These are phyloP conservation scores for Cynara cardunculus DNA, from an alignment of 129 eudicot genomes.

Conservation along the genomic window DNA sequence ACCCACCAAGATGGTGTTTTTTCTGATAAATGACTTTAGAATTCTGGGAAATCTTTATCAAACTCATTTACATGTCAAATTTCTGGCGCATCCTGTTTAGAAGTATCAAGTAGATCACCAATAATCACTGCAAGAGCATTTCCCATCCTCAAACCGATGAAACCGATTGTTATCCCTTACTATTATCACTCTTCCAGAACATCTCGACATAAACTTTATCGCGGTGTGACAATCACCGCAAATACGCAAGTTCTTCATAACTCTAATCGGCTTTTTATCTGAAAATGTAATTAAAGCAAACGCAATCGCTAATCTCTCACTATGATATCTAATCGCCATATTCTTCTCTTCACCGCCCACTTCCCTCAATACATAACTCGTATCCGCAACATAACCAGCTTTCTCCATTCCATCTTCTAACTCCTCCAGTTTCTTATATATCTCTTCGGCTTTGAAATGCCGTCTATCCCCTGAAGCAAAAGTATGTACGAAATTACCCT, in stretches of 20 bases:
- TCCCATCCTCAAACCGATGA: slow-evolving; percentile 62
- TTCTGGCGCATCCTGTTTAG: neutral
- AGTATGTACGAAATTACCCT: slow-evolving; percentile 72
- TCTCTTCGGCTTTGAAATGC: slow-evolving; percentile 44
- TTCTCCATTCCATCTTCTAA: slow-evolving; percentile 60
- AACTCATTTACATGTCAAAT: neutral
- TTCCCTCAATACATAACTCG: slow-evolving; percentile 68
- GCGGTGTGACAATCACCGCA: slow-evolving; percentile 84
- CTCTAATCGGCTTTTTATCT: slow-evolving; percentile 54
- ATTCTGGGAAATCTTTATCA: no score
- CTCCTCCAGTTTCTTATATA: slow-evolving; percentile 65
- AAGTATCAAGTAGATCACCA: slow-evolving; percentile 35
- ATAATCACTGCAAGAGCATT: slow-evolving; percentile 70
- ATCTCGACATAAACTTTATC: slow-evolving; percentile 59
- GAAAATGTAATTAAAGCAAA: slow-evolving; percentile 60
- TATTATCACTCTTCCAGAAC: slow-evolving; percentile 54
- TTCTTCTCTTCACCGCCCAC: slow-evolving; percentile 64
- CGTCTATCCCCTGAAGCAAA: slow-evolving; percentile 73
- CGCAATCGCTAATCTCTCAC: slow-evolving; percentile 69
- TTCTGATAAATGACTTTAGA: no score
- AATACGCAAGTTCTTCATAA: slow-evolving; percentile 71
- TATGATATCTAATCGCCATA: slow-evolving; percentile 50
- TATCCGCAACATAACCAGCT: slow-evolving; percentile 88
- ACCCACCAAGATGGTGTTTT: neutral
- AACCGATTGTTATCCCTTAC: slow-evolving; percentile 72